Conservation (phyloP, 2,329 filamentous ascomycete species). For the Fusarium euwallaceae region DNA sequence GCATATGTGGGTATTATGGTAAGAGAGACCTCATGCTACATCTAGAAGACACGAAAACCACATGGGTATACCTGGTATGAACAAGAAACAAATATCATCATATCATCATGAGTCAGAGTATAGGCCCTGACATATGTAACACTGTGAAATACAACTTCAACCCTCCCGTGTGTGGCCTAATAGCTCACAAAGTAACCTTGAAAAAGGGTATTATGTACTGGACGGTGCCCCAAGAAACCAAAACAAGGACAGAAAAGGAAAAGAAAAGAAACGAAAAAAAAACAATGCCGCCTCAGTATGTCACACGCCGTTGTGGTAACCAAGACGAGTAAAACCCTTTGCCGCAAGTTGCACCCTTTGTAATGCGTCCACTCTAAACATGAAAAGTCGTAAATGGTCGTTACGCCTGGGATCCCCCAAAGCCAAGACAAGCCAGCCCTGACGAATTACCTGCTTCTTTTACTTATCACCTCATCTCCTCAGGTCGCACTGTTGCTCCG, state of each 20-base stretch:
- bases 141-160: slow-evolving; percentile 30
- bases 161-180: slow-evolving; percentile 22
- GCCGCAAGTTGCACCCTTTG: slow-evolving; percentile 32
- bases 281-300: slow-evolving; percentile 13
- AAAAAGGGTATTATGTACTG: slow-evolving; percentile 39
- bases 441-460: slow-evolving; percentile 15
- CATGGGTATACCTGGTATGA: not conserved
- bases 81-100: slow-evolving; percentile 29
- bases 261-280: slow-evolving; percentile 10
- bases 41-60: not conserved
- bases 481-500: slow-evolving; percentile 65
- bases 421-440: slow-evolving; percentile 1
- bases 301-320: slow-evolving; percentile 13
- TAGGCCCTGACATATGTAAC: slow-evolving; percentile 30
- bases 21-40: not conserved
- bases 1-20: not conserved
- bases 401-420: slow-evolving; percentile 30
- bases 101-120: slow-evolving; percentile 38
- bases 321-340: slow-evolving; percentile 30
- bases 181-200: slow-evolving; percentile 23
- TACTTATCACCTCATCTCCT: slow-evolving; percentile 60
- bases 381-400: slow-evolving; percentile 41
- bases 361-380: slow-evolving; percentile 39
- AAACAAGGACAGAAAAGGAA: slow-evolving; percentile 13
- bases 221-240: slow-evolving; percentile 6